phyloP scores from a whole-genome alignment of 768 basidiomycete genomes.

The Mycena vulgaris region DNA sequence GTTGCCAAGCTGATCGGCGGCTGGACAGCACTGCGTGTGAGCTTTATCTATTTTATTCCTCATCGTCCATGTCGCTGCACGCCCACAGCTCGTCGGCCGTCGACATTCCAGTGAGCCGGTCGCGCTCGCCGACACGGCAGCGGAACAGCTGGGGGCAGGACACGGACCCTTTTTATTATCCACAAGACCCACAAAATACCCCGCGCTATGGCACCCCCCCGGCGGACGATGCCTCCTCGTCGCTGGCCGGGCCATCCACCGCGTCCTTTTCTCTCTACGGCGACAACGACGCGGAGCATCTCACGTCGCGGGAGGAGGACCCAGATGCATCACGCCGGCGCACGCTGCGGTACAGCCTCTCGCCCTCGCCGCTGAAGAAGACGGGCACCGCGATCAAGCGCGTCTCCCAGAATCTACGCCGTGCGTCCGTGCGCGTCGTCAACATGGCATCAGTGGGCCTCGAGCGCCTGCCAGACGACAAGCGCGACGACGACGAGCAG shows the following conservation, averaged over 20 bases:
- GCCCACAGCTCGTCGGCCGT: constrained; percentile 32
- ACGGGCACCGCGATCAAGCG: constrained; percentile 73
- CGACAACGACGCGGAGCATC: constrained; percentile 70
- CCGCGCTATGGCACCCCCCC: constrained; percentile 51
- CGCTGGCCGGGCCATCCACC: constrained; percentile 66
- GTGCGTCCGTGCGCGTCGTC: constrained; percentile 86
- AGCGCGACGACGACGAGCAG: constrained; percentile 55
- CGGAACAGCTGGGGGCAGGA: constrained; percentile 40
- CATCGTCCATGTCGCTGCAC: constrained; percentile 26
- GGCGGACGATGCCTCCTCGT: constrained; percentile 52
- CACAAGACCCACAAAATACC: constrained; percentile 50
- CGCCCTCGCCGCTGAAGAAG: constrained; percentile 73
- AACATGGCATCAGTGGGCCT: constrained; percentile 77
- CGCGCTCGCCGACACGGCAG: constrained; percentile 32
- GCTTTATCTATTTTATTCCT: background rate
- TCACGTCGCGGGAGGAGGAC: constrained; percentile 60
- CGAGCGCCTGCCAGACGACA: constrained; percentile 68
- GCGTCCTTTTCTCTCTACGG: constrained; percentile 64
- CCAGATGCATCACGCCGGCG: constrained; percentile 47
- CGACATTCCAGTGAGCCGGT: constrained; percentile 25
- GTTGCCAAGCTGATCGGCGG: constrained; percentile 18
- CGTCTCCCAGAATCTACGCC: constrained; percentile 69
- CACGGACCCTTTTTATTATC: constrained; percentile 68
- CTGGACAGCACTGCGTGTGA: background rate
- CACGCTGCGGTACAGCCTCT: constrained; percentile 66